Evolutionary conservation across 2,329 filamentous ascomycete genomes (phyloP), one percentile per base, ranked within the genome.

Genomic region (Diaporthe ampelina): DNA sequence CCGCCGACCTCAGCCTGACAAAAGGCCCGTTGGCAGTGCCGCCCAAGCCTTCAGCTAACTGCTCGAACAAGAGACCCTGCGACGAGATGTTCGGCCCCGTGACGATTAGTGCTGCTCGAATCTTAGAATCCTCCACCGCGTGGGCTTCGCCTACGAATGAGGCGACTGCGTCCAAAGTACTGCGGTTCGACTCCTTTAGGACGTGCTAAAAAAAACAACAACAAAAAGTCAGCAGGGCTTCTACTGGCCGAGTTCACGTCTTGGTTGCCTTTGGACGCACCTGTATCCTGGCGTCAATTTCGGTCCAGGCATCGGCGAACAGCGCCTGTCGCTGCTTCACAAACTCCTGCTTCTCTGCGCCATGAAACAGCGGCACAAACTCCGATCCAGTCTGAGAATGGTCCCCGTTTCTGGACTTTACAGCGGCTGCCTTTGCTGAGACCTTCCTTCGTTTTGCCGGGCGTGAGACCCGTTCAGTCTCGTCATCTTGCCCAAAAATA

Each of bases 61-160:
- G 93, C 74, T 91, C 87, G 78, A 95, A 95, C n/a, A 95, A 86
- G 17, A 93, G 86, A 56, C 91, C 90, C 81, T 95, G 93, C 1
- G 93, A 93, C 48, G 93, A 92, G 78, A 95, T 93, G 77, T 94
- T 95, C 10, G 94, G 93, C 0, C 94, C 94, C 11, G 93, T 94
- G 74, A 94, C 89, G 77, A 96, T 91, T 77, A 96, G 92, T 2
- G 90, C 93, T 10, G 92, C 89, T 0, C 93, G 91, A 52, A 94
- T 88, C 80, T 88, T 90, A 85, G 77, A 76, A 59, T 78, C 78
- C 80, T 78, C 80, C 70, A 78, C 77, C 68, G 58, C 73, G 37
- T 77, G 76, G 5, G 84, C 80, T 52, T 84, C 81, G 29, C 84
- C 81, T 13, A 92, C 83, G 81, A 93, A 93, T 0, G 81, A 81